Evolutionary conservation across 1,284 basidiomycete species (phyloP).

Genomic region (Trichosporon sp.): DNA sequence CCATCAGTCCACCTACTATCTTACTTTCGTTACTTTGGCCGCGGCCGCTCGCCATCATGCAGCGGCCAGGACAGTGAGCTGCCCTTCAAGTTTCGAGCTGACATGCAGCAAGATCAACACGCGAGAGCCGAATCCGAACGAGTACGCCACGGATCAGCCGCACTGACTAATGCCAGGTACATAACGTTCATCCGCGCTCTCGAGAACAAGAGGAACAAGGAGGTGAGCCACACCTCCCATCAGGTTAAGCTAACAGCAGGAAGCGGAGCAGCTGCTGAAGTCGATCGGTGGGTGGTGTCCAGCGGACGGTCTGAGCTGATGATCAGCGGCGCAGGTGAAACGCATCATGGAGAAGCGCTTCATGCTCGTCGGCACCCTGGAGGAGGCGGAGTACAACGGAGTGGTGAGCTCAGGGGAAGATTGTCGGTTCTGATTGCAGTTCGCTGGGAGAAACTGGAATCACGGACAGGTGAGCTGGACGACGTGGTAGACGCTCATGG

Average conservation of each 20-base stretch:
- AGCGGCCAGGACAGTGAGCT: conserved; percentile 30
- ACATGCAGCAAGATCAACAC: conserved; percentile 48
- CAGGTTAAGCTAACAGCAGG: background rate
- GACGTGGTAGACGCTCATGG: background rate
- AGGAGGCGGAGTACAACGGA: conserved; percentile 53
- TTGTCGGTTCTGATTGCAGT: conserved; percentile 37
- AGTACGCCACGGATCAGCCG: conserved; percentile 31
- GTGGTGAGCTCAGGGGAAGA: conserved; percentile 40
- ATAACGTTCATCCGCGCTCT: conserved; percentile 52
- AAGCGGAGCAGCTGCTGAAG: conserved; percentile 53
- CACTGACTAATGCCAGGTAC: conserved; percentile 35
- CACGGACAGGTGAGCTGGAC: conserved; percentile 51
- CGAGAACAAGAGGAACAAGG: conserved; percentile 39
- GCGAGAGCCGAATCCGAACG: conserved; percentile 51
- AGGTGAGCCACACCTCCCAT: conserved; percentile 32
- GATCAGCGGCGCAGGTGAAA: conserved; percentile 47
- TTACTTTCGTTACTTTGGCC: background rate
- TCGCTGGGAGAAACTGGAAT: conserved; percentile 57
- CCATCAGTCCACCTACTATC: background rate
- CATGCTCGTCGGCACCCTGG: conserved; percentile 52
- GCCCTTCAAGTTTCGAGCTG: background rate
- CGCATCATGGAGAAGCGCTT: conserved; percentile 52
- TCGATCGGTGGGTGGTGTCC: conserved; percentile 46
- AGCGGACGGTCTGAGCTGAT: background rate
- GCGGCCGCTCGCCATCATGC: conserved; percentile 25